phyloP scores from a whole-genome alignment of 257 asterid genomes.

The Fraxinus excelsior region DNA sequence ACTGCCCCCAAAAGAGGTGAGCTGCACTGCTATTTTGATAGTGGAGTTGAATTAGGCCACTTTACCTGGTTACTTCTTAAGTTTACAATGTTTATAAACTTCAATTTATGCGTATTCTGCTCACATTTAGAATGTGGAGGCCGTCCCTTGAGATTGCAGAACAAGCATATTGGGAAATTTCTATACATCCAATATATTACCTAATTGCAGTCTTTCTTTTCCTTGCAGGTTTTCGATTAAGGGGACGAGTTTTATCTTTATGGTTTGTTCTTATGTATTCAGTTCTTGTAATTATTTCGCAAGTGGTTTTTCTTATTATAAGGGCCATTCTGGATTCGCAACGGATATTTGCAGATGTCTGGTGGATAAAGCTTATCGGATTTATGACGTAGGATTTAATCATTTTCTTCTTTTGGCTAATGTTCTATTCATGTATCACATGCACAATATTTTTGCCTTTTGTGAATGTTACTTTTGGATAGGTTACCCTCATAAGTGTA shows the following conservation, averaged over 20 bases:
- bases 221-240: slow-evolving; percentile 61
- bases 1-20: slow-evolving; percentile 73
- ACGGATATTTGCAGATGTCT: slow-evolving; percentile 55
- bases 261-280: slow-evolving; percentile 71
- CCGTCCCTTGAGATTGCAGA: slow-evolving; percentile 3
- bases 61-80: slow-evolving; percentile 12
- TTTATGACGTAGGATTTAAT: slow-evolving; percentile 55
- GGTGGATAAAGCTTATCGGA: slow-evolving; percentile 81
- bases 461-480: not conserved
- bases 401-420: slow-evolving; percentile 14
- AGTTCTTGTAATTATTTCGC: slow-evolving; percentile 43
- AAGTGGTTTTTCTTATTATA: slow-evolving; percentile 52
- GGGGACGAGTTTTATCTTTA: slow-evolving; percentile 52
- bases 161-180: not conserved
- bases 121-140: slow-evolving; percentile 1
- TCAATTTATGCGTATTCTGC: slow-evolving; percentile 18
- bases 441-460: slow-evolving; percentile 12
- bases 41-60: slow-evolving; percentile 22
- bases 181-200: slow-evolving; percentile 4
- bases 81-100: slow-evolving; percentile 4
- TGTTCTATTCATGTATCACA: slow-evolving; percentile 13
- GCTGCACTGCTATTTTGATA: slow-evolving; percentile 19
- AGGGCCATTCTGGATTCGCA: slow-evolving; percentile 48
- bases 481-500: slow-evolving; percentile 15
- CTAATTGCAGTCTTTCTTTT: slow-evolving; percentile 17